Conservation (phyloP, 1,284 basidiomycete species). For the Fomitiporia mediterranea region DNA sequence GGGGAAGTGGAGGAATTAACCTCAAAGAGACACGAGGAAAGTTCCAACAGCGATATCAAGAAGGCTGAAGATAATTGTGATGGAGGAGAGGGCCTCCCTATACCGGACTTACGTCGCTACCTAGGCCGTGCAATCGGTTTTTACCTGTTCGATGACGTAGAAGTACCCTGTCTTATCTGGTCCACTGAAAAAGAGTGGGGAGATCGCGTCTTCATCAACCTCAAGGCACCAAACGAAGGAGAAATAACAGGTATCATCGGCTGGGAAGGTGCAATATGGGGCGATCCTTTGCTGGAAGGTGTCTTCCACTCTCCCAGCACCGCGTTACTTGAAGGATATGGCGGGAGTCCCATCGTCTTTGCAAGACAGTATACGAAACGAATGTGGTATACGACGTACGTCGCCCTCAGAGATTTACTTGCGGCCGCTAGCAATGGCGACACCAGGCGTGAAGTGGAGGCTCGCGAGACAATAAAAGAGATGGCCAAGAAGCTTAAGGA, state of each 20-base stretch:
- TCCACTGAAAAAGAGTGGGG: slow-evolving; percentile 45
- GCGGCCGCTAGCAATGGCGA: slow-evolving; percentile 28
- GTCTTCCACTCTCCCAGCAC: slow-evolving; percentile 48
- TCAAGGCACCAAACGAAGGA: slow-evolving; percentile 25
- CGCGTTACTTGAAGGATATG: slow-evolving; percentile 59
- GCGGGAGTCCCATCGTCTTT: slow-evolving; percentile 44
- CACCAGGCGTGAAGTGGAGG: slow-evolving; percentile 26
- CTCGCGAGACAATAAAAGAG: slow-evolving; percentile 15
- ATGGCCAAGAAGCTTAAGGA: slow-evolving; percentile 39
- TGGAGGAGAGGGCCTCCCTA: slow-evolving; percentile 30
- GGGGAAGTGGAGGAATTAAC: slow-evolving; percentile 27
- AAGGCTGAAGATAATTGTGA: not conserved
- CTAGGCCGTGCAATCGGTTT: slow-evolving; percentile 66
- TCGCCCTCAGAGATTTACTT: slow-evolving; percentile 48
- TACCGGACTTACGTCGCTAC: slow-evolving; percentile 41
- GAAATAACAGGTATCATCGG: slow-evolving; percentile 32
- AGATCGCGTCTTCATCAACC: slow-evolving; percentile 44
- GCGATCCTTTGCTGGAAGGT: slow-evolving; percentile 65
- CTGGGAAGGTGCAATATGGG: slow-evolving; percentile 59
- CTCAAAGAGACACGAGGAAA: not conserved
- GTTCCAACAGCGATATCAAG: not conserved
- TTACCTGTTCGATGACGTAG: slow-evolving; percentile 70
- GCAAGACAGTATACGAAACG: slow-evolving; percentile 61
- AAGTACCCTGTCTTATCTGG: slow-evolving; percentile 61
- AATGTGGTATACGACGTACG: slow-evolving; percentile 67